Evolutionary conservation across 1,284 basidiomycete genomes (phyloP), one percentile per base, ranked within the genome.

Genomic region (Trichosporon ovoides): DNA sequence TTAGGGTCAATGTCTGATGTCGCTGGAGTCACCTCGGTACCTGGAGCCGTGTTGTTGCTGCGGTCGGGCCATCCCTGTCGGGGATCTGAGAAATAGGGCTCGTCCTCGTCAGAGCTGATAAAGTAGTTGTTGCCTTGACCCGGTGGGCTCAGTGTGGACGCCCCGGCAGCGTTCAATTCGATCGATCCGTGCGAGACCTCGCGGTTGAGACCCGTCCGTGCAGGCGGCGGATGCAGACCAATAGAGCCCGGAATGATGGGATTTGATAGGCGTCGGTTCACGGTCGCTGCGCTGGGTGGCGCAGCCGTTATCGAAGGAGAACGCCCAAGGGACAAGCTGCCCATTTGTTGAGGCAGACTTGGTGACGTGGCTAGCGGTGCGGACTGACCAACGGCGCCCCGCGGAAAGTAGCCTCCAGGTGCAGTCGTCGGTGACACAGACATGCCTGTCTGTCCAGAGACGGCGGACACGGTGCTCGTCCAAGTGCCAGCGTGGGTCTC

Each of bases 1-100:
- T 83, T 89, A 7, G 83, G 80, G 67, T 87, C 87, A 3, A 70
- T 63, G 4, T 37, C 51, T 3, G 57, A 13, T 18, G 51, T 40
- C 4, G 34, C 34, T 19, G 28, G 48, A 20, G 18, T 13, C 7
- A 20, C 36, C 9, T n/a, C 36, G 3, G 50, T 11, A 3, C 38
- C 37, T 12, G 13, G 31, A 5, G 12, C 46, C 6, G 7, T 40
- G 35, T 37, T 14, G 38, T 18, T 22, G 16, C 46, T 38, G 35
- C 28, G 28, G 61, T 52, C 64, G 0, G 52, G 22, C 49, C 65
- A 62, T 14, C 64, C 67, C n/a, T 60, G 46, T 12, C 31, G 43
- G 7, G 66, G 67, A 38, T 71, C 68, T 7, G 67, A 66, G 34
- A 71, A 71, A 60, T 68, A 71, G 18, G 63, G 53, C 19, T 63